phyloP scores from a whole-genome alignment of 106 monocot genomes.

The Gastrodia elata region DNA sequence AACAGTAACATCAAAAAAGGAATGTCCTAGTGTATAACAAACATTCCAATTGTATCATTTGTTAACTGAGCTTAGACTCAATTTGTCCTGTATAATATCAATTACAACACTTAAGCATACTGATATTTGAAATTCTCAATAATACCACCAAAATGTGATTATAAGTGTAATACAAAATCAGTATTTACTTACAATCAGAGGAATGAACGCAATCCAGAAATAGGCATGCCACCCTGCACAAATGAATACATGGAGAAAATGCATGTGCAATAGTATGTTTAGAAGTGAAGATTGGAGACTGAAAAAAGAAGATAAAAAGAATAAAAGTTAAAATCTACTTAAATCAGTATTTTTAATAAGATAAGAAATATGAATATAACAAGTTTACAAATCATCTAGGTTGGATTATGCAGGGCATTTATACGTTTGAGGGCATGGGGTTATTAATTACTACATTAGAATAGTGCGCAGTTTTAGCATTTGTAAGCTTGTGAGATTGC shows the following conservation, averaged over 20 bases:
- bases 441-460: no score
- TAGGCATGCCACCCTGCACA: slow-evolving; percentile 21
- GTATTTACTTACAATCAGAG: slow-evolving; percentile 11
- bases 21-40: no score
- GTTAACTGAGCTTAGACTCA: background rate
- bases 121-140: background rate
- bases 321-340: background rate
- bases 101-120: background rate
- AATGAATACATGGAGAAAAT: background rate
- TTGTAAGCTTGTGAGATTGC: no score
- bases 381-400: background rate
- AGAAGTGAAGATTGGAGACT: background rate
- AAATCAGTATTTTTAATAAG: background rate
- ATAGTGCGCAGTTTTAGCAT: background rate
- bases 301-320: background rate
- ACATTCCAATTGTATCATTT: no score
- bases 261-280: no score
- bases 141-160: background rate
- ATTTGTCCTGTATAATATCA: background rate
- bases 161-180: background rate
- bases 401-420: background rate
- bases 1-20: no score
- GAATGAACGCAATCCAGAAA: slow-evolving; percentile 21
- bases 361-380: background rate
- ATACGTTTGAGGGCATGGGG: no score